Base-by-base conservation (phyloP, 106 monocot genomes). In the Allium sativum region DNA sequence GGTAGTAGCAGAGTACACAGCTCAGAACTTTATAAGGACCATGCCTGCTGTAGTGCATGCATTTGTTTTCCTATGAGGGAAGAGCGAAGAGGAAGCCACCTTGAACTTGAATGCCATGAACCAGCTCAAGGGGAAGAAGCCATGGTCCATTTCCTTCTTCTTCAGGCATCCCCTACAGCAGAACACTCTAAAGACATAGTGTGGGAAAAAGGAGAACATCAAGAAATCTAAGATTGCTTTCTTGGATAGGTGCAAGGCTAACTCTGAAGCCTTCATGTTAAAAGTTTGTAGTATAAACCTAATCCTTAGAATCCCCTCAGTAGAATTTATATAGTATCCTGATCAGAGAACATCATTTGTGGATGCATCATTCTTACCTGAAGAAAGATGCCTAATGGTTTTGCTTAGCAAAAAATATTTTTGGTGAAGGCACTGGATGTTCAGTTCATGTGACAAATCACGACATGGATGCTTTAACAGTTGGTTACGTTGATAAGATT, bases 221-320 rank as follows among this genome's bases (percentile, higher is more conserved):
- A 51, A 75, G 71, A 80, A 80, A 67, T 75, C 80, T 3, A 46
- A 57, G 62, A 67, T 71, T 11, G 80, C 75, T 0, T 71, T 80
- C 62, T 75, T 80, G 48, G 52, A 67, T 7, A 74, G 80, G 75
- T 80, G 80, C 75, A 80, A 80, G 80, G 80, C 80, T 57, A 76
- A 80, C 42, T 80, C 80, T 0, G 72, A 68, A 52, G 80, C 80
- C n/a, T n/a, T n/a, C n/a, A n/a, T n/a, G n/a, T n/a, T n/a, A n/a
- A n/a, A n/a, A n/a, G n/a, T n/a, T n/a, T n/a, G n/a, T n/a, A n/a
- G n/a, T n/a, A n/a, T n/a, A n/a, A n/a, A n/a, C n/a, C n/a, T n/a
- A n/a, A n/a, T n/a, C n/a, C n/a, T n/a, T n/a, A n/a, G n/a, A n/a
- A n/a, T n/a, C n/a, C n/a, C n/a, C n/a, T n/a, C n/a, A n/a, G n/a